Evolutionary conservation across 768 basidiomycete species (phyloP).

Genomic region (Xerocomellus dryophilus): DNA sequence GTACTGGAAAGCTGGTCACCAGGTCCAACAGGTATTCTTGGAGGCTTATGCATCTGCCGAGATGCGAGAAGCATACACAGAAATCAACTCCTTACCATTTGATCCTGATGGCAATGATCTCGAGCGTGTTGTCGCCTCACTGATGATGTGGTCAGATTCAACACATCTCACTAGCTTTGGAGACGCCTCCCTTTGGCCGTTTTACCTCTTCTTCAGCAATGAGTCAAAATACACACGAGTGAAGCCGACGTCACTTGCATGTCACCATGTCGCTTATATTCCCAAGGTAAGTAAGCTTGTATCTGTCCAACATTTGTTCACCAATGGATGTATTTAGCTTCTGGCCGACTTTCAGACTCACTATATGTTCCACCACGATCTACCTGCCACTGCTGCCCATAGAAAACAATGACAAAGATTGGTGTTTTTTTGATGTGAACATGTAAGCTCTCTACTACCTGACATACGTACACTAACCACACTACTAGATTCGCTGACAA

Average conservation of each 20-base stretch:
- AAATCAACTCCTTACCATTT: not conserved
- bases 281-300: not conserved
- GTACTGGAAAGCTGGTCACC: not conserved
- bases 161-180: conserved; percentile 24
- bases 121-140: not conserved
- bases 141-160: conserved; percentile 11
- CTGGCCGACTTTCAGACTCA: not conserved
- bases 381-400: conserved; percentile 10
- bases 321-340: not conserved
- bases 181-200: conserved; percentile 7
- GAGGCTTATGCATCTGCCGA: not conserved
- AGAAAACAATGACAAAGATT: no score
- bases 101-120: not conserved
- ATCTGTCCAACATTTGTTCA: not conserved
- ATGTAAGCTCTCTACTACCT: conserved; percentile 26
- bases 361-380: not conserved
- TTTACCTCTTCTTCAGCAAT: conserved; percentile 17
- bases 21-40: not conserved
- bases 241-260: not conserved
- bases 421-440: conserved; percentile 15
- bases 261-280: conserved; percentile 15
- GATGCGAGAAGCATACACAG: not conserved
- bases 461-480: no score
- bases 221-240: conserved; percentile 10
- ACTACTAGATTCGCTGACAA: not conserved